phyloP scores from a whole-genome alignment of 306 rosid genomes.

The Malus asiatica region DNA sequence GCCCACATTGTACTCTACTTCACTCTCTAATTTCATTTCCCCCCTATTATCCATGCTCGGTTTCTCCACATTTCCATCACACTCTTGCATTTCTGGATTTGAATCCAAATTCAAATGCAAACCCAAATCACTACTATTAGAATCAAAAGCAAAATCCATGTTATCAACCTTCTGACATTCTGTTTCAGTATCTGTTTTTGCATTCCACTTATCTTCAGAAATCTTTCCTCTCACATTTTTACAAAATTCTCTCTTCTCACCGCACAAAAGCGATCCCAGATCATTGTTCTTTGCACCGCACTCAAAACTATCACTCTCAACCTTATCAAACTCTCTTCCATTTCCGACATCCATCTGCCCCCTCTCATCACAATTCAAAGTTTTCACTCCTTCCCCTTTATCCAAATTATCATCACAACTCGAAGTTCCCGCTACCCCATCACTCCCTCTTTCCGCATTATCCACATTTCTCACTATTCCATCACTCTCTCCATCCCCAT shows the following conservation, averaged over 20 bases:
- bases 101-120: constrained; percentile 8
- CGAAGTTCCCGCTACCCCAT: not conserved
- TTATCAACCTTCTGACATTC: constrained; percentile 3
- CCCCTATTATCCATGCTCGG: constrained; percentile 6
- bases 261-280: constrained; percentile 4
- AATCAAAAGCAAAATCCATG: constrained; percentile 28
- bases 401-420: constrained; percentile 17
- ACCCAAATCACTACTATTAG: constrained; percentile 19
- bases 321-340: constrained; percentile 16
- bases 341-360: constrained; percentile 7
- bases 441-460: not conserved
- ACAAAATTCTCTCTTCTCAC: constrained; percentile 5
- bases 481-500: constrained; percentile 1
- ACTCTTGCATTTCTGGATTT: constrained; percentile 17
- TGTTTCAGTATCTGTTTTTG: constrained; percentile 4
- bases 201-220: constrained; percentile 17
- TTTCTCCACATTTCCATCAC: constrained; percentile 12
- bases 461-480: constrained; percentile 3
- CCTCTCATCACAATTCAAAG: not conserved
- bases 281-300: constrained; percentile 27
- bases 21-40: constrained; percentile 18
- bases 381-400: constrained; percentile 14
- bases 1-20: constrained; percentile 6
- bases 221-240: constrained; percentile 8
- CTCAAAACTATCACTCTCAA: constrained; percentile 30